Conservation (phyloP, 257 asterid genomes). For the Mitragyna speciosa region DNA sequence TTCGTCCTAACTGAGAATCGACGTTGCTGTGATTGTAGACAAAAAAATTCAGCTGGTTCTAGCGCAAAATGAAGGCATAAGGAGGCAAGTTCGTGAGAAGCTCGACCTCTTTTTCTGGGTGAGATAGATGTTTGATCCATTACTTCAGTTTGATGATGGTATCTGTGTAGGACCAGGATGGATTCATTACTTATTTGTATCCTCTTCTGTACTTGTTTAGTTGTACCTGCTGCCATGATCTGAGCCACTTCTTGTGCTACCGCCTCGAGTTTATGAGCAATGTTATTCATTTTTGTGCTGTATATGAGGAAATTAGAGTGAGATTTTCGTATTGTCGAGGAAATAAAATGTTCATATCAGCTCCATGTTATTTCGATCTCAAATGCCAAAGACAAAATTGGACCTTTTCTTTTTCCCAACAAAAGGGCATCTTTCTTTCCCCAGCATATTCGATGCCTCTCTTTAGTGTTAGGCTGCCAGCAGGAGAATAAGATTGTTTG, state of each 20-base stretch:
- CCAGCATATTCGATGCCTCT: no score
- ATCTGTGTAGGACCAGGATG: constrained; percentile 41
- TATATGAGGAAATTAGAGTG: background rate
- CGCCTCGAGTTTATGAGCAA: constrained; percentile 31
- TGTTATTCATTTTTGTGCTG: constrained; percentile 46
- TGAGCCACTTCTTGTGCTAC: constrained; percentile 41
- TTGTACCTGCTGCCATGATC: constrained; percentile 22
- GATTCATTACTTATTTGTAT: constrained; percentile 27
- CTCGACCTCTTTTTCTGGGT: constrained; percentile 22
- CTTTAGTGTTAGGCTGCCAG: no score
- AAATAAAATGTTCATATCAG: no score
- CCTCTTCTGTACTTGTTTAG: constrained; percentile 12
- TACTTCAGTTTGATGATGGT: constrained; percentile 29
- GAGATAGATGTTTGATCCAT: constrained; percentile 8
- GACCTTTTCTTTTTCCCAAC: no score
- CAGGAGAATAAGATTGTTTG: no score
- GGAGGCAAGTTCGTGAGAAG: constrained; percentile 37
- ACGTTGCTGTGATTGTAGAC: constrained; percentile 6
- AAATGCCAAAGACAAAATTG: no score
- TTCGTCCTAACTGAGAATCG: constrained; percentile 27
- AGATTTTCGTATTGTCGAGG: no score
- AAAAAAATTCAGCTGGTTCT: constrained; percentile 29
- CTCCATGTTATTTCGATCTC: no score
- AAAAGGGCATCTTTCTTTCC: no score
- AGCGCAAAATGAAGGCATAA: constrained; percentile 49